Evolutionary conservation across 768 basidiomycete genomes (phyloP).

Genomic region (Holtermanniella nyarrowii): DNA sequence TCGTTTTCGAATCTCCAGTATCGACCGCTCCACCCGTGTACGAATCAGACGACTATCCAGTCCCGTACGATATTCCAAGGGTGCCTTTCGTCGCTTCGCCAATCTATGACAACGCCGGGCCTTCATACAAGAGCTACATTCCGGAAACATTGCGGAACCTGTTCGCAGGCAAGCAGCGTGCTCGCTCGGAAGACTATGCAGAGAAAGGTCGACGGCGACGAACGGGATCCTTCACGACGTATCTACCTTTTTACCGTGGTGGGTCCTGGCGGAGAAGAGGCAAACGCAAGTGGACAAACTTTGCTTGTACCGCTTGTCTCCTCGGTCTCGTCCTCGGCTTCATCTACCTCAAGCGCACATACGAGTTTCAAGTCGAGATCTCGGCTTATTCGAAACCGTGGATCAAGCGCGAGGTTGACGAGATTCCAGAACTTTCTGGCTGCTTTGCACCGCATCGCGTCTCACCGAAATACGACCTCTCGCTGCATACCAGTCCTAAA

Average conservation of each 20-base stretch:
- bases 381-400: constrained; percentile 66
- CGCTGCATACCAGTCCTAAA: constrained; percentile 46
- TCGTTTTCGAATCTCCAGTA: neutral
- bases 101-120: neutral
- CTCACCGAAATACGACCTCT: constrained; percentile 30
- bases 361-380: constrained; percentile 75
- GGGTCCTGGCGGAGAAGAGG: neutral
- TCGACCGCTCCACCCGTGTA: neutral
- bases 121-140: neutral
- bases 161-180: neutral
- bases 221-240: neutral
- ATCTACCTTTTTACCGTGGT: neutral
- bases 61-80: neutral
- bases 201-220: neutral
- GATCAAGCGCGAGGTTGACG: constrained; percentile 62
- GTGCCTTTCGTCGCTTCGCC: neutral
- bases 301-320: neutral
- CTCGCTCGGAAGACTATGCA: neutral
- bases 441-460: constrained; percentile 31
- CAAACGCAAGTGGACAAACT: neutral
- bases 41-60: neutral
- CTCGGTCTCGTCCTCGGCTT: constrained; percentile 1
- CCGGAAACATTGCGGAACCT: neutral
- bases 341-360: constrained; percentile 44
- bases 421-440: constrained; percentile 48